A percentile compares a stretch with the other conserved stretches of the same genome.
phyloP scores from a whole-genome alignment of 179 eudicot genomes.

The Actinidia arguta region DNA sequence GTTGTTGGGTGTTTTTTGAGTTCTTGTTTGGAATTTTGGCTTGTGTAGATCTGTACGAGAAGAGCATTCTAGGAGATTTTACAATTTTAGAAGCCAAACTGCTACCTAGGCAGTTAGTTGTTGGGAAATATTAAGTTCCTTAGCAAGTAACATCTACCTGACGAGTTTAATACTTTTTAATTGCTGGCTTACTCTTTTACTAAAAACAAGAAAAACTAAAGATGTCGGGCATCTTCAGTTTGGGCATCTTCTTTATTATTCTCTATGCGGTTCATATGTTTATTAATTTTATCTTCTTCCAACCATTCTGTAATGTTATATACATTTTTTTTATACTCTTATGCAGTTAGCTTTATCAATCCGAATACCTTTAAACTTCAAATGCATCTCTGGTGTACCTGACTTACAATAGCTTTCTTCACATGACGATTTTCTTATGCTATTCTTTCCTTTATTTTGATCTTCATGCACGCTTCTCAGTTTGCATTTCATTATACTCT shows the following conservation, averaged over 20 bases:
- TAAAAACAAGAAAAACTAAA: too few species aligned
- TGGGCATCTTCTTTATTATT: background rate
- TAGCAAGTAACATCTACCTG: background rate
- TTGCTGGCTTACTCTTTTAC: too few species aligned
- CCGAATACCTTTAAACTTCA: background rate
- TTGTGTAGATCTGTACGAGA: background rate
- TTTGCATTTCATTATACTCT: background rate
- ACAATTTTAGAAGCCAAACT: background rate
- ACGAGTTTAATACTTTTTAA: background rate
- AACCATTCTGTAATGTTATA: background rate
- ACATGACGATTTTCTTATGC: background rate
- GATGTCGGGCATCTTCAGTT: too few species aligned
- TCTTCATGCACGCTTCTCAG: slow-evolving; percentile 8
- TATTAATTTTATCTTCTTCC: background rate
- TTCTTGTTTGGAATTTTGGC: background rate
- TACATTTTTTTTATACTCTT: background rate
- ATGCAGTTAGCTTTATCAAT: background rate
- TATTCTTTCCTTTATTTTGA: background rate
- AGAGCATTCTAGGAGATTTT: background rate
- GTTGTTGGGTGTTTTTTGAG: background rate
- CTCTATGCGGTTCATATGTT: background rate
- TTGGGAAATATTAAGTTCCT: background rate
- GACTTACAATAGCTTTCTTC: background rate
- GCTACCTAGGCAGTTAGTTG: background rate
- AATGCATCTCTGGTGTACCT: background rate